phyloP scores from a whole-genome alignment of 208 protist genomes.

The Trypanosoma cruzi region DNA sequence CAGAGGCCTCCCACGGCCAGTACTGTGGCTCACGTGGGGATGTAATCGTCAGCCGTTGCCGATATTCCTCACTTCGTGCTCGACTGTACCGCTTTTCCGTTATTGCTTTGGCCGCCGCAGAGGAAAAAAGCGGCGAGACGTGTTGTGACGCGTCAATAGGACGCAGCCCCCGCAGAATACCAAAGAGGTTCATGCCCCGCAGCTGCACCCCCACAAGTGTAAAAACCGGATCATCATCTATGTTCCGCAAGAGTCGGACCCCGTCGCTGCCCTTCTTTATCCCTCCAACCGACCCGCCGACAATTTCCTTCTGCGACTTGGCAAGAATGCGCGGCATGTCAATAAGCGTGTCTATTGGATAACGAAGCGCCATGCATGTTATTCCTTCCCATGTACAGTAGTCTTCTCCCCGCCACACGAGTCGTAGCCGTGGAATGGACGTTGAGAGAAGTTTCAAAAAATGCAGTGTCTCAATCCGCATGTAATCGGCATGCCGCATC shows the following conservation, averaged over 20 bases:
- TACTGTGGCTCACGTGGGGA: conserved; percentile 19
- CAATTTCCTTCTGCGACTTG: not conserved
- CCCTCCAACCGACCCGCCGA: not conserved
- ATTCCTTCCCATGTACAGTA: conserved; percentile 55
- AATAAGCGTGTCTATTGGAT: conserved; percentile 45
- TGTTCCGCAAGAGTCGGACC: not conserved
- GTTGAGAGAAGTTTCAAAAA: conserved; percentile 42
- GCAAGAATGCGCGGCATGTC: conserved; percentile 17
- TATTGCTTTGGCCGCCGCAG: not conserved
- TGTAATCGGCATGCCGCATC: conserved; percentile 55
- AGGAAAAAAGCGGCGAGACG: not conserved
- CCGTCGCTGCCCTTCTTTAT: not conserved
- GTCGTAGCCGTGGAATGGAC: conserved; percentile 38
- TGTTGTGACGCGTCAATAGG: not conserved
- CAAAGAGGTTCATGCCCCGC: conserved; percentile 12
- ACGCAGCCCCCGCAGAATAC: conserved; percentile 1
- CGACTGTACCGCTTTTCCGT: not conserved
- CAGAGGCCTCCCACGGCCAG: conserved; percentile 16
- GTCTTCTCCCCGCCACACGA: conserved; percentile 52
- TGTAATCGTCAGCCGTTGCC: not conserved
- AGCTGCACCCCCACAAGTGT: conserved; percentile 18
- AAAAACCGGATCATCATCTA: conserved; percentile 2
- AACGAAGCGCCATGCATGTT: conserved; percentile 31
- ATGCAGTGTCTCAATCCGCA: conserved; percentile 64
- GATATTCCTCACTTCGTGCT: not conserved